These are phyloP conservation scores for Acanthamoeba healyi DNA, from an alignment of 208 protist species.

Conservation along the genomic window DNA sequence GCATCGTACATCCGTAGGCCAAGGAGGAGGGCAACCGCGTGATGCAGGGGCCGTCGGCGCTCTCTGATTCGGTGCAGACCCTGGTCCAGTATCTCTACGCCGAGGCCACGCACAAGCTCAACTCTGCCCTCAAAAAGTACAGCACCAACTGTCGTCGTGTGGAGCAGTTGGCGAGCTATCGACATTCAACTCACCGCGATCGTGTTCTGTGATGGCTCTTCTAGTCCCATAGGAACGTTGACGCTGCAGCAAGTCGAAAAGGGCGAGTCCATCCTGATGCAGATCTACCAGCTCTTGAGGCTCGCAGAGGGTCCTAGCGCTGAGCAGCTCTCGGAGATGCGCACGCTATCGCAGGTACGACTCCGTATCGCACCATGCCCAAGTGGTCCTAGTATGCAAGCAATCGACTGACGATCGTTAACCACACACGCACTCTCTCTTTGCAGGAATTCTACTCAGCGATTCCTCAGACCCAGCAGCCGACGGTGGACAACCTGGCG, in stretches of 20 bases:
- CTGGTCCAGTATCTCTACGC: constrained; percentile 32
- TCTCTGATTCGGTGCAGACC: constrained; percentile 26
- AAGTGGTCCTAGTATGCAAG: background rate
- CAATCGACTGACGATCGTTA: too few relatives aligned
- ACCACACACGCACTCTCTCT: too few relatives aligned
- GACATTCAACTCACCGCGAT: too few relatives aligned
- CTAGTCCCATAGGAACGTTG: background rate
- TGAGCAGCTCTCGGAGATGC: background rate
- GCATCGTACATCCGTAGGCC: background rate
- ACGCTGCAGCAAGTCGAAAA: constrained; percentile 50
- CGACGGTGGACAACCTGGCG: background rate
- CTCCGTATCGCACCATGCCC: background rate
- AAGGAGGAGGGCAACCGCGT: background rate
- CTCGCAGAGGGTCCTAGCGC: background rate
- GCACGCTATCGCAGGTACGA: background rate
- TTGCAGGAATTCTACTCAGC: constrained; percentile 25
- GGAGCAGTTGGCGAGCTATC: too few relatives aligned
- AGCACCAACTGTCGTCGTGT: background rate
- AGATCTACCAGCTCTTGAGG: background rate
- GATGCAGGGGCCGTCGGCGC: background rate
- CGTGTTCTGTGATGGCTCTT: too few relatives aligned
- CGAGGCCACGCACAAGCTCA: constrained; percentile 24
- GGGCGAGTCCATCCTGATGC: constrained; percentile 41
- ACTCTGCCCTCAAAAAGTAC: background rate
- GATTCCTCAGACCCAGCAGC: constrained; percentile 23